Evolutionary conservation across 306 rosid genomes (phyloP), one percentile per base, ranked within the genome.

Genomic region (Lathyrus sativus): DNA sequence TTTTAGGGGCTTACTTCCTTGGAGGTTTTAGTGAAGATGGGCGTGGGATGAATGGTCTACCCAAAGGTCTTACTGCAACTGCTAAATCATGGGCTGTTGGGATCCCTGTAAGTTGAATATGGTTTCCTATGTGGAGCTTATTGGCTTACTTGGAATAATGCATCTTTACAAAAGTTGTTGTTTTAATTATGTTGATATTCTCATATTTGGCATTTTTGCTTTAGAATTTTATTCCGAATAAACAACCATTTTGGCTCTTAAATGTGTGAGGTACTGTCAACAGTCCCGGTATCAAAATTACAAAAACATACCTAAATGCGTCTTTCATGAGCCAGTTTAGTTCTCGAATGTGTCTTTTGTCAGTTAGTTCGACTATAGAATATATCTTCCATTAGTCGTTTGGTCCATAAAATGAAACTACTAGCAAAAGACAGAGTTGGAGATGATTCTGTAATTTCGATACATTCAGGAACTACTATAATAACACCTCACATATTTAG

Each of bases 1-100:
- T 90, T 77, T 73, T 93, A 50, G 82, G 97, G 72, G 95, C 96
- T 79, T 93, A 90, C 83, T 90, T 90, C 71, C 97, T 93, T 29
- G 99, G 99, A 61, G 97, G 92, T 35, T 93, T 62, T 58, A 90
- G 91, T 5, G 90, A 90, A 50, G 95, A 93, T 74, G 99, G 99
- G 0, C 99, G 92, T 13, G 97, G 97, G 60, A 77, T 81, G 83
- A 90, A 88, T 38, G 99, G 99, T 41, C 65, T 77, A 38, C 26
- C 92, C 8, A 93, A 88, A 70, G 97, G 85, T 68, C 78, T 93
- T 54, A 70, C 78, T 74, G 95, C 96, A 35, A 67, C 95, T 9
- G 87, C 91, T 3, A 93, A 88, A 58, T 93, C 97, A 35, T 93
- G 97, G 99, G 89, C 95, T 19, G 24, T 90, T 5, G 99, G 97